These are phyloP conservation scores for Oryza coarctata DNA, from an alignment of 176 grass and related monocot genomes.

Conservation along the genomic window DNA sequence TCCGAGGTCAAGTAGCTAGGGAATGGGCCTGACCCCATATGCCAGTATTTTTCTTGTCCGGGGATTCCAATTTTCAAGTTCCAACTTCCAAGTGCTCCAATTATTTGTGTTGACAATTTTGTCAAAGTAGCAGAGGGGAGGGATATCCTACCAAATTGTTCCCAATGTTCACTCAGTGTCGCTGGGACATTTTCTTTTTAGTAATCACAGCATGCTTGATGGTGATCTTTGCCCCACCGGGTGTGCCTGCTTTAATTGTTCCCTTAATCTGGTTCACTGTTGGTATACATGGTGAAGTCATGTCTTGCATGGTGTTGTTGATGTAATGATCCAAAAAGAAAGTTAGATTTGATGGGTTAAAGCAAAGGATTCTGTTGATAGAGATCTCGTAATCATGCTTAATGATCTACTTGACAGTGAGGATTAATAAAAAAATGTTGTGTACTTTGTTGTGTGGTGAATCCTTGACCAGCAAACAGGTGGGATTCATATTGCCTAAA, in stretches of 20 bases:
- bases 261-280: background rate
- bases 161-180: constrained; percentile 29
- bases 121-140: constrained; percentile 34
- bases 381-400: constrained; percentile 32
- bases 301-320: constrained; percentile 1
- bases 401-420: constrained; percentile 33
- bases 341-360: constrained; percentile 37
- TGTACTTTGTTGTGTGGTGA: constrained; percentile 21
- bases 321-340: constrained; percentile 21
- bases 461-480: constrained; percentile 31
- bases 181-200: constrained; percentile 23
- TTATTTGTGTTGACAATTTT: constrained; percentile 55
- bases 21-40: constrained; percentile 28
- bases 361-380: constrained; percentile 28
- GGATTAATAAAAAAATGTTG: constrained; percentile 26
- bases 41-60: constrained; percentile 23
- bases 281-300: constrained; percentile 31
- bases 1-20: constrained; percentile 27
- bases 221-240: constrained; percentile 16
- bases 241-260: constrained; percentile 25
- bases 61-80: constrained; percentile 29
- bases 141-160: constrained; percentile 24
- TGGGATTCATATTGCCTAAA: background rate
- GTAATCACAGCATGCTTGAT: constrained; percentile 23
- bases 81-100: constrained; percentile 37